These are phyloP conservation scores for Rhodotorula diobovata DNA, from an alignment of 768 basidiomycete species.

Conservation along the genomic window DNA sequence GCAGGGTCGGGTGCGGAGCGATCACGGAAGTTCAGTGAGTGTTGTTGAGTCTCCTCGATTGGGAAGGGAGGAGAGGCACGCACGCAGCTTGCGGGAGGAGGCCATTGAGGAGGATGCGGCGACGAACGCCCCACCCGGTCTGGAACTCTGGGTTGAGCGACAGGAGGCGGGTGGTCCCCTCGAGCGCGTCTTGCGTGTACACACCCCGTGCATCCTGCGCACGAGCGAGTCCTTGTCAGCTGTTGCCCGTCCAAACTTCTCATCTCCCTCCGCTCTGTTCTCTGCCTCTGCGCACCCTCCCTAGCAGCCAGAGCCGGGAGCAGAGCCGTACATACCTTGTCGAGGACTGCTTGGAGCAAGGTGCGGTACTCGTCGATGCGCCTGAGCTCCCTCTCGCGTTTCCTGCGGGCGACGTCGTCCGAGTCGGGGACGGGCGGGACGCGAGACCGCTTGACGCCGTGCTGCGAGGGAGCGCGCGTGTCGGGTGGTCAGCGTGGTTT, in stretches of 20 bases:
- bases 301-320: background rate
- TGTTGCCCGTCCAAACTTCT: background rate
- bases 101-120: constrained; percentile 68
- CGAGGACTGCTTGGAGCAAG: constrained; percentile 57
- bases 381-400: constrained; percentile 57
- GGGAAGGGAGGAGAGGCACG: background rate
- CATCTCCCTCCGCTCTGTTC: background rate
- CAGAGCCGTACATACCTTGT: constrained; percentile 47
- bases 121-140: constrained; percentile 90
- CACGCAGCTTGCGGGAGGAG: constrained; percentile 1
- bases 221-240: background rate
- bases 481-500: no score
- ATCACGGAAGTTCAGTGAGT: no score
- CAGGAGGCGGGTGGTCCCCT: constrained; percentile 70
- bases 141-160: constrained; percentile 91
- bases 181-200: constrained; percentile 68
- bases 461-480: constrained; percentile 36
- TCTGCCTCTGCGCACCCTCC: no score
- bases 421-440: constrained; percentile 41
- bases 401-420: constrained; percentile 34
- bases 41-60: background rate
- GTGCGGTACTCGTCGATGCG: constrained; percentile 72
- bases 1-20: no score
- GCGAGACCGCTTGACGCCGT: constrained; percentile 48
- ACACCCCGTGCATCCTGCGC: constrained; percentile 51